Evolutionary conservation across 306 rosid species (phyloP), one percentile per base, ranked within the genome.

Genomic region (Heteromeles arbutifolia): DNA sequence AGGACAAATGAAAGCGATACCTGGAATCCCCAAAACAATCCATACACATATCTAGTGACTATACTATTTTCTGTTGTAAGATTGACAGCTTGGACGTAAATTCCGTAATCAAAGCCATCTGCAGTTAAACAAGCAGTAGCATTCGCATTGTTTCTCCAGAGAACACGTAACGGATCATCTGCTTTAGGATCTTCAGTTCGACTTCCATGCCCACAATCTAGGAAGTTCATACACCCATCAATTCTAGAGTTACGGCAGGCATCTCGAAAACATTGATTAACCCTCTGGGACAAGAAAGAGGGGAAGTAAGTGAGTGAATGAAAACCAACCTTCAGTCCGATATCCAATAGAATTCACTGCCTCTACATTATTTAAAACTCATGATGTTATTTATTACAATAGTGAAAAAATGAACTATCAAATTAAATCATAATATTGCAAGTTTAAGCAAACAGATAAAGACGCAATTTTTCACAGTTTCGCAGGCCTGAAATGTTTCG

Each of bases 11-110:
- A 65, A 80, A 74, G 67, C 29, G 43, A 69, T 79, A 91, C 98
- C 96, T 91, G 97, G 79, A 93, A 93, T 74, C 98, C 97, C 98
- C 98, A 91, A 83, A 88, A 93, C 21, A 90, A 76, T 19, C 97
- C 81, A 74, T 84, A 91, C 17, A 84, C 71, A 75, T 93, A 93
- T 93, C 92, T 87, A 12, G 85, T 83, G 62, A 84, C 9, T 43
- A 88, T 43, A 75, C 77, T 82, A 1, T 8, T 17, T 32, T 80
- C 8, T 21, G 91, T 64, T 2, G 89, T 82, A 77, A 93, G 97
- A 37, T 22, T 50, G 62, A 91, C 98, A 67, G 91, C 92, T 67
- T 69, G 85, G 3, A 0, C 5, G 58, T 86, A 93, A 72, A 93
- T 87, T 44, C 98, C 98, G 63, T 89, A 91, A 0, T 5, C 0